Evolutionary conservation across 1,139 yeast genomes (phyloP), one percentile per base, ranked within the genome.

Genomic region (Nakaseomyces kungkrabaensis): DNA sequence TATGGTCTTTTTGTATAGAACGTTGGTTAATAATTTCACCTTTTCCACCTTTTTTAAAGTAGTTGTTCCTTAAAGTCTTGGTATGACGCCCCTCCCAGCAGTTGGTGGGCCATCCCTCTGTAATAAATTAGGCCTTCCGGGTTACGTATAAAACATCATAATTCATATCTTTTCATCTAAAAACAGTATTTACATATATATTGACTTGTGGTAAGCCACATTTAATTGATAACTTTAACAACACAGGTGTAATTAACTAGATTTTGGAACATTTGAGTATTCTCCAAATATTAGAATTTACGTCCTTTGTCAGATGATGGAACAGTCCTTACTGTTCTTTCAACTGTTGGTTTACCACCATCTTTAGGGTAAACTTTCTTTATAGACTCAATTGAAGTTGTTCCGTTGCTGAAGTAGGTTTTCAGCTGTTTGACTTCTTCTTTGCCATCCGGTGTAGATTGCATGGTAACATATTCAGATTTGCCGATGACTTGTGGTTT

Each of bases 321-420:
- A 4, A 62, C 43, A 17, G 58, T 44, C 43, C 57, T 53, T 27
- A 59, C 63, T 27, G 54, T 50, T 1, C 55, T 54, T 45, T 67
- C 69, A 17, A 60, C 53, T n/a, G 55, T 54, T 4, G 71, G 66
- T 24, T 59, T 53, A n/a, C 63, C 51, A 1, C 71, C 71, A 50
- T 68, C 69, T 8, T 49, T 50, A n/a, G 72, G 72, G 11, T 55
- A 56, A 8, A 77, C 69, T 56, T 74, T 78, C 50, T 57, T 66
- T 37, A 61, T 58, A 10, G 65, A 62, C 47, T 65, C 65, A 26
- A 65, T 58, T 52, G 70, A 68, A 32, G 78, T 76, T 4, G 85
- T 75, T 6, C 95, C 95, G 62, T 88, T 95, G 40, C 69, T 73
- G 61, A 71, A 87, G 57, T 73, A 75, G 55, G 82, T 79, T 55